Evolutionary conservation across 495 filamentous ascomycete genomes (phyloP), one percentile per base, ranked within the genome.

Genomic region (Penicillium cinerascens): DNA sequence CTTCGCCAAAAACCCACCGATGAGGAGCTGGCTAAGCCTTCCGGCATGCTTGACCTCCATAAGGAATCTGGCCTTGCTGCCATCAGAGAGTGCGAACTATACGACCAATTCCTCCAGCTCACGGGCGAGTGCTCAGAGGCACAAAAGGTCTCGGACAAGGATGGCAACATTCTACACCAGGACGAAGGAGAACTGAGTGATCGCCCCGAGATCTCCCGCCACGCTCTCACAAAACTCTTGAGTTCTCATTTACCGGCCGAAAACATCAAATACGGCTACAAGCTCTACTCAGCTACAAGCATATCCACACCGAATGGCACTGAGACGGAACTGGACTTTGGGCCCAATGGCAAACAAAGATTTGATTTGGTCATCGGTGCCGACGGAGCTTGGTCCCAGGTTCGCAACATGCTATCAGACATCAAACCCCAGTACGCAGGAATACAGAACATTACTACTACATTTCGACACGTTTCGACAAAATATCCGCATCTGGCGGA

Each of bases 321-420:
- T 10, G 15, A 38, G 39, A 68, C 62, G 37, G 50, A 43, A 36
- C 56, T 78, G 33, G 60, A 72, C 42, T 70, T 78, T 38, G 63
- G 66, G 1, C 16, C 42, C n/a, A 51, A 58, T n/a, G 58, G 55
- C 21, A 61, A 44, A 20, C 46, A 54, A 2, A 18, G 22, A 1
- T 79, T 77, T 51, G 79, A 85, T 58, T 63, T 86, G 0, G 69
- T 87, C 0, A 70, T 86, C 29, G 83, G 84, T 10, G 82, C 82
- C 3, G 84, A 87, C 51, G 84, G 84, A 8, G 80, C 82, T 13
- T 85, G 82, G 79, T 79, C 75, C 10, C 72, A 71, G 42, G 73
- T 82, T 4, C 74, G 83, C 22, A 59, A 55, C 1, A 33, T 77
- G 1, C 60, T 86, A 16, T 79, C 76, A 3, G 59, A 72, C 33